A percentile compares a stretch with the other conserved stretches of the same genome.
Evolutionary conservation across 192 early-diverging fungal genomes (phyloP).

Genomic region (Coemansia umbellata): DNA sequence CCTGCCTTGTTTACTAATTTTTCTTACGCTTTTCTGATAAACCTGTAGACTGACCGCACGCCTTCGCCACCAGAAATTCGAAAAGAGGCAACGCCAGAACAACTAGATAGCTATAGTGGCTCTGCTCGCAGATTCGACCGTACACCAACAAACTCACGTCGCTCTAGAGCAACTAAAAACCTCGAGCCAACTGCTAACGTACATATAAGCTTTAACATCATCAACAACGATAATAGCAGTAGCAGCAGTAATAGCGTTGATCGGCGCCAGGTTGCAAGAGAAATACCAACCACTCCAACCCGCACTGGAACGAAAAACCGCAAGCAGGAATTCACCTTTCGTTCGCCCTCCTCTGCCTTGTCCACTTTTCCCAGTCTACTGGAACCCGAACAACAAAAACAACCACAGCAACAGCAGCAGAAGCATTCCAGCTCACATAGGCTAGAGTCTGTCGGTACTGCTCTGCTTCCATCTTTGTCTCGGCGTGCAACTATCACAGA

Average conservation of each 20-base stretch:
- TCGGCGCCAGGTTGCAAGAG: too few species aligned
- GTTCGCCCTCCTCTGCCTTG: conserved; percentile 7
- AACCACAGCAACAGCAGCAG: neutral
- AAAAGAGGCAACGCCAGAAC: neutral
- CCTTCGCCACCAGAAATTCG: conserved; percentile 1
- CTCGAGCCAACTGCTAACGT: too few species aligned
- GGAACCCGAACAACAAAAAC: conserved; percentile 1
- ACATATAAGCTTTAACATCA: neutral
- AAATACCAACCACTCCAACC: conserved; percentile 12
- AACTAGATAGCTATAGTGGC: conserved; percentile 1
- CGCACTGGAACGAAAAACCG: neutral
- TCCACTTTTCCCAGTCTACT: conserved; percentile 19
- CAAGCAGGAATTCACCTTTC: conserved; percentile 27
- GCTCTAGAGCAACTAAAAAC: conserved; percentile 1
- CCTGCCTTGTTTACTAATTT: too few species aligned
- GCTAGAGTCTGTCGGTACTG: conserved; percentile 43
- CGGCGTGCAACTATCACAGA: conserved; percentile 43
- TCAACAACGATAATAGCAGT: too few species aligned
- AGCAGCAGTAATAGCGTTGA: too few species aligned
- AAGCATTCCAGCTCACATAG: conserved; percentile 5
- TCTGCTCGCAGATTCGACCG: conserved; percentile 38
- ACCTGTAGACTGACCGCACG: neutral
- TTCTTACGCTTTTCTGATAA: too few species aligned
- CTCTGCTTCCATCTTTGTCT: conserved; percentile 39
- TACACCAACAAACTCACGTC: conserved; percentile 21